These are phyloP conservation scores for Haplosporangium gracile DNA, from an alignment of 192 early-diverging fungal species.

Conservation along the genomic window DNA sequence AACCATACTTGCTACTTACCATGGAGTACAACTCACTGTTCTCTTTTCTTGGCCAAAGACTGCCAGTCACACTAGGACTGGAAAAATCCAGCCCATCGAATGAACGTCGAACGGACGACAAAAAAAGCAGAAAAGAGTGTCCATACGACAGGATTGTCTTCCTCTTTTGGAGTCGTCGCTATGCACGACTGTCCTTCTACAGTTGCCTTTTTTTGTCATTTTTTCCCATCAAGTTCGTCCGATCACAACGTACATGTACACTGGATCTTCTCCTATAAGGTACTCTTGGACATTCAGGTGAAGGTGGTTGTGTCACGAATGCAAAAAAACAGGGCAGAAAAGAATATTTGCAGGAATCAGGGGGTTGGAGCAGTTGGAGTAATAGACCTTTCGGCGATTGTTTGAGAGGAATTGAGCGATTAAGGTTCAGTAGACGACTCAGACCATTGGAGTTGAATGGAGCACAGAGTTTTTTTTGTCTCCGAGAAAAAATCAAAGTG, in stretches of 20 bases:
- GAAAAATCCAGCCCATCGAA: too few species aligned
- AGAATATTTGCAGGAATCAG: too few species aligned
- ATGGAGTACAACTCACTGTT: too few species aligned
- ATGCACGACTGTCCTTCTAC: background rate
- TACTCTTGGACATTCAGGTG: too few species aligned
- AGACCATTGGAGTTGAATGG: slow-evolving; percentile 2
- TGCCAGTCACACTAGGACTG: too few species aligned
- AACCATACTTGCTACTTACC: too few species aligned
- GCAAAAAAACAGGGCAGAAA: too few species aligned
- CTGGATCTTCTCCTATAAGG: background rate
- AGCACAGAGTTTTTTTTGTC: background rate
- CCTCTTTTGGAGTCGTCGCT: slow-evolving; percentile 4
- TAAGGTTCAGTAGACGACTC: background rate
- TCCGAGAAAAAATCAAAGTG: background rate
- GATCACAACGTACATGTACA: background rate
- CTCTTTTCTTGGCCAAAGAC: too few species aligned
- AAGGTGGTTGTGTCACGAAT: too few species aligned
- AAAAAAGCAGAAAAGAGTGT: background rate
- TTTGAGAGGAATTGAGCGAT: background rate
- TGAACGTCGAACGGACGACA: background rate
- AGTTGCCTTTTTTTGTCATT: background rate
- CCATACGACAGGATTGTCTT: background rate
- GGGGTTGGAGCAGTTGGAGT: background rate
- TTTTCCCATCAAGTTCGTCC: background rate
- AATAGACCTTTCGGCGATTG: background rate